A percentile compares a stretch with the other conserved stretches of the same genome.
Evolutionary conservation across 768 basidiomycete species (phyloP).

Genomic region (Termitomyces bulborhizus): DNA sequence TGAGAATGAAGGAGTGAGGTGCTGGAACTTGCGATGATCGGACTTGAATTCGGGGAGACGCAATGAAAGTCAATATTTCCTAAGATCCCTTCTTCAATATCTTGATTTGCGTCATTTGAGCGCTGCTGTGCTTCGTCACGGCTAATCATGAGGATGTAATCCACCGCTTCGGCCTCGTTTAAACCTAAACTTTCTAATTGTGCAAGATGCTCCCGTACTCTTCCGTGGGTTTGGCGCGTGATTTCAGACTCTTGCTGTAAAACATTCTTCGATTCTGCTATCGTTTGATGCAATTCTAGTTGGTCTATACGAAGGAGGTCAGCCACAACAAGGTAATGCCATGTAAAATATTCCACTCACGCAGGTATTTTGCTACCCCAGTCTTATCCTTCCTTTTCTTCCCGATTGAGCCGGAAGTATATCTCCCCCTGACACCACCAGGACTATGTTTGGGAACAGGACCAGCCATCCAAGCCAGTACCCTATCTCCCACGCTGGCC

Average conservation of each 20-base stretch:
- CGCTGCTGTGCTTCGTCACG: constrained; percentile 55
- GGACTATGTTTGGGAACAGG: constrained; percentile 23
- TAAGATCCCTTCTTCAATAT: constrained; percentile 49
- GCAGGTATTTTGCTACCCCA: constrained; percentile 34
- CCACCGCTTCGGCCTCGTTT: constrained; percentile 67
- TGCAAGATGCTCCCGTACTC: constrained; percentile 52
- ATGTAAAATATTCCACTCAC: constrained; percentile 25
- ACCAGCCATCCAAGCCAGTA: constrained; percentile 66
- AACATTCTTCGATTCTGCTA: constrained; percentile 50
- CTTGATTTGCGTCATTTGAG: constrained; percentile 5
- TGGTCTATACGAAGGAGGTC: constrained; percentile 36
- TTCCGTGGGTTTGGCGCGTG: constrained; percentile 30
- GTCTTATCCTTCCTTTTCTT: constrained; percentile 29
- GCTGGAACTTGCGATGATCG: constrained; percentile 5
- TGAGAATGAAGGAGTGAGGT: constrained; percentile 10
- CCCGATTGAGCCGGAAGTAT: constrained; percentile 17
- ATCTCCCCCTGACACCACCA: constrained; percentile 29
- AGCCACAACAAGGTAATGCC: constrained; percentile 4
- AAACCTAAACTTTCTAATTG: constrained; percentile 61
- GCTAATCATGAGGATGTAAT: constrained; percentile 81
- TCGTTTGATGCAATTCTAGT: constrained; percentile 55
- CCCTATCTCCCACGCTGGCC: constrained; percentile 51
- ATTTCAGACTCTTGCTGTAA: constrained; percentile 44
- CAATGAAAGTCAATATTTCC: constrained; percentile 43
- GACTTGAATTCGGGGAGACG: constrained; percentile 18